Conservation (phyloP, 1,284 basidiomycete species). For the Nidula niveotomentosa region DNA sequence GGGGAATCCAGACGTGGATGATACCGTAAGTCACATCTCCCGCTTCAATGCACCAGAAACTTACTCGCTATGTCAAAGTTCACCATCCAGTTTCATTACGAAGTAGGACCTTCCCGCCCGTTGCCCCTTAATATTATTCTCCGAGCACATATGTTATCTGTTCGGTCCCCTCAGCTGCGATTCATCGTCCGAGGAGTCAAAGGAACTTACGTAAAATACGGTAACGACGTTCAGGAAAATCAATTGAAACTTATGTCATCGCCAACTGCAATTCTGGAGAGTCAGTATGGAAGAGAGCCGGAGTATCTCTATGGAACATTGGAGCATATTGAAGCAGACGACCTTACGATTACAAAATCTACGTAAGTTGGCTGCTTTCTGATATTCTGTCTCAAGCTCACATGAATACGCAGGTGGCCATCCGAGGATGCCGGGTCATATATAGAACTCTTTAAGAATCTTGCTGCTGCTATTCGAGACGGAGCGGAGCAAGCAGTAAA, state of each 20-base stretch:
- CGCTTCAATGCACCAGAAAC: constrained; percentile 1
- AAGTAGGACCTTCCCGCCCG: constrained; percentile 33
- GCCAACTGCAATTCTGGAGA: constrained; percentile 45
- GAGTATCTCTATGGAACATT: constrained; percentile 58
- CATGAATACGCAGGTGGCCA: constrained; percentile 51
- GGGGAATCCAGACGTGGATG: constrained; percentile 66
- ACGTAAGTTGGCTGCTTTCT: constrained; percentile 34
- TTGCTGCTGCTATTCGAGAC: constrained; percentile 60
- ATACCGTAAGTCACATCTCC: constrained; percentile 45
- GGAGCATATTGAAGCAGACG: constrained; percentile 51
- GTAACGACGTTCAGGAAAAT: constrained; percentile 79
- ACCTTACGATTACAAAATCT: constrained; percentile 42
- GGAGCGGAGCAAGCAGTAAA: constrained; percentile 57
- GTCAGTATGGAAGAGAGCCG: constrained; percentile 57
- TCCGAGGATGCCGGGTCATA: constrained; percentile 61
- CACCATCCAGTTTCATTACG: constrained; percentile 68
- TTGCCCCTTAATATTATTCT: constrained; percentile 70
- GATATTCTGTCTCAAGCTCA: constrained; percentile 8
- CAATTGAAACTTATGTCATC: constrained; percentile 55
- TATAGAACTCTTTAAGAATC: constrained; percentile 61
- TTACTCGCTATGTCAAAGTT: constrained; percentile 38
- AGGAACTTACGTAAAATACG: constrained; percentile 76
- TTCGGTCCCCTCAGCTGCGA: constrained; percentile 63
- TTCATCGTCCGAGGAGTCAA: constrained; percentile 70
- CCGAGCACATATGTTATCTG: constrained; percentile 69